Evolutionary conservation across 1,284 basidiomycete species (phyloP).

Genomic region (Pseudozyma tsukubaensis): DNA sequence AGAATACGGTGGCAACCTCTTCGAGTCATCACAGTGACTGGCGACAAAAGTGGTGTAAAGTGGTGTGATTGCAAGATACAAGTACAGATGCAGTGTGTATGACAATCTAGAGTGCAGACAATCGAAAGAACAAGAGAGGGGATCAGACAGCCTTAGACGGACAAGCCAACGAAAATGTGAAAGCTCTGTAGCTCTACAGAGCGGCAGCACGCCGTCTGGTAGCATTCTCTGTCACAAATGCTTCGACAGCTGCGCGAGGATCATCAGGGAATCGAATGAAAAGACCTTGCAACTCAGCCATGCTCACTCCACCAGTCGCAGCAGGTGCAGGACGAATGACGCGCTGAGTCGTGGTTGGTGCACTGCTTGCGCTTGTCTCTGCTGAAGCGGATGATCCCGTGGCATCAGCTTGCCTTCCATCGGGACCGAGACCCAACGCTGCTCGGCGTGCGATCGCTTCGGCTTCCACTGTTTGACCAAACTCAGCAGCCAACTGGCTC

Average conservation of each 20-base stretch:
- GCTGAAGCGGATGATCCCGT: slow-evolving; percentile 4
- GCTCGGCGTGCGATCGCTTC: slow-evolving; percentile 34
- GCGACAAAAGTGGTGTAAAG: no score
- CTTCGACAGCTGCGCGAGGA: slow-evolving; percentile 55
- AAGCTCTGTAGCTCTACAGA: not conserved
- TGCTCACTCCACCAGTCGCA: slow-evolving; percentile 66
- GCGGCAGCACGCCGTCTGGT: slow-evolving; percentile 6
- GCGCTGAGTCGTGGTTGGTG: slow-evolving; percentile 10
- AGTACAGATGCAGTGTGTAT: no score
- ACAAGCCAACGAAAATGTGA: no score
- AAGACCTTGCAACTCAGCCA: slow-evolving; percentile 68
- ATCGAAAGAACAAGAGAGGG: no score
- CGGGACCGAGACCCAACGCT: slow-evolving; percentile 42
- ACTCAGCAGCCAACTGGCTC: slow-evolving; percentile 25
- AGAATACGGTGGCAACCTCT: no score
- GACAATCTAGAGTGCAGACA: no score
- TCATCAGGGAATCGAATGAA: slow-evolving; percentile 67
- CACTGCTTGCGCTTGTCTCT: not conserved
- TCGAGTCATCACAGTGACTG: no score
- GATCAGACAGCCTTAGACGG: no score
- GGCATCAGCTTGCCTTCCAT: slow-evolving; percentile 18
- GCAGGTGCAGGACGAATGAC: slow-evolving; percentile 43
- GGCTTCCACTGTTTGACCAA: slow-evolving; percentile 38
- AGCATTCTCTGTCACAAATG: slow-evolving; percentile 40
- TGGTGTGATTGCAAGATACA: no score